Conservation (phyloP, 2,329 filamentous ascomycete genomes). For the Aureobasidium vineae region DNA sequence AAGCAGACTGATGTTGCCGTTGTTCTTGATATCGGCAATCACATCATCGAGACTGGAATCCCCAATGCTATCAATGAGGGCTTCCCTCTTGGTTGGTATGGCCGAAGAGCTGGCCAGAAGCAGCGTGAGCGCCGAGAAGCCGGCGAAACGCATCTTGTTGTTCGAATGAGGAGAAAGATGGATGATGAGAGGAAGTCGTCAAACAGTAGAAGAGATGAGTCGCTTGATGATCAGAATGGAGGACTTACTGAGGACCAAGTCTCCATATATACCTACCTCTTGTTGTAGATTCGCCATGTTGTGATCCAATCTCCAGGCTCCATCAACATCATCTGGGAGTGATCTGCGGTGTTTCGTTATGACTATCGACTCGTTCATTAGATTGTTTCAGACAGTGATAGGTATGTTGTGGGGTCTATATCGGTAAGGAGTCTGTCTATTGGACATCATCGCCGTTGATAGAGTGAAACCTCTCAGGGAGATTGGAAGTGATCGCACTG, state of each 20-base stretch:
- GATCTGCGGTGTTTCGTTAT: slow-evolving; percentile 22
- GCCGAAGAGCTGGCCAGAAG: slow-evolving; percentile 23
- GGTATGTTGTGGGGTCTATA: neutral
- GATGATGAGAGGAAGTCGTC: neutral
- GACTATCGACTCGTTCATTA: slow-evolving; percentile 18
- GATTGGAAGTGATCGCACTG: neutral
- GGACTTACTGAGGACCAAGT: neutral
- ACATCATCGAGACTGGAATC: slow-evolving; percentile 17
- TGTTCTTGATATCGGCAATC: slow-evolving; percentile 5
- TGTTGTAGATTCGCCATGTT: neutral
- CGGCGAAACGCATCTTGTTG: slow-evolving; percentile 23
- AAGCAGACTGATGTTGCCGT: slow-evolving; percentile 21
- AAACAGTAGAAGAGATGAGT: neutral
- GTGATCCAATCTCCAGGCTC: slow-evolving; percentile 13
- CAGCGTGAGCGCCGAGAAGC: slow-evolving; percentile 10
- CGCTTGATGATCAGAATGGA: slow-evolving; percentile 6
- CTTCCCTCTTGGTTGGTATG: slow-evolving; percentile 20
- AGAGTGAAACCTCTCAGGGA: neutral
- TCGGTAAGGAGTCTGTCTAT: neutral
- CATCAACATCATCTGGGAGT: neutral
- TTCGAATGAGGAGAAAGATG: neutral
- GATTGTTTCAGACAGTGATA: slow-evolving; percentile 1
- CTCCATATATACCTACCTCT: neutral
- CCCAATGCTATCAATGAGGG: slow-evolving; percentile 18
- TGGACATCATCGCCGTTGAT: neutral